phyloP scores from a whole-genome alignment of 257 asterid species.

The Scutellaria minor region DNA sequence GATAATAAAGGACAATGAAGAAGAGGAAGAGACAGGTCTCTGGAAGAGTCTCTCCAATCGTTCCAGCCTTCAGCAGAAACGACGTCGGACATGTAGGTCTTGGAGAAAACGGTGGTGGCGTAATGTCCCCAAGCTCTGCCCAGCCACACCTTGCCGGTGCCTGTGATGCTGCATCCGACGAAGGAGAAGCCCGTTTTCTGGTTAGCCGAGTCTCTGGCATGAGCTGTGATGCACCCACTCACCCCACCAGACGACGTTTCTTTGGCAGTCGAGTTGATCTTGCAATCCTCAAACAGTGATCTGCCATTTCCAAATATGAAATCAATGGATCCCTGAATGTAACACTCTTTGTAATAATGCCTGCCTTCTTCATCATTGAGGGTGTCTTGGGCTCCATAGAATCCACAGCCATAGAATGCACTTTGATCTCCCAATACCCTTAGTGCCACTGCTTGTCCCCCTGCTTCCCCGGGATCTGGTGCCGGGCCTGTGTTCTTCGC shows the following conservation, averaged over 20 bases:
- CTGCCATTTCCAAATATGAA: slow-evolving; percentile 81
- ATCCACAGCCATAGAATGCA: slow-evolving; percentile 89
- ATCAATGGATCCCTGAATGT: slow-evolving; percentile 88
- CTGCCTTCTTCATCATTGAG: slow-evolving; percentile 77
- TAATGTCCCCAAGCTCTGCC: slow-evolving; percentile 92
- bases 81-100: slow-evolving; percentile 67
- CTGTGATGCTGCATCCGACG: slow-evolving; percentile 63
- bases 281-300: slow-evolving; percentile 82
- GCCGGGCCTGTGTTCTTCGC: slow-evolving; percentile 81
- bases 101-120: slow-evolving; percentile 64
- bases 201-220: slow-evolving; percentile 53
- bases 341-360: slow-evolving; percentile 84
- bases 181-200: slow-evolving; percentile 78
- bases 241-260: slow-evolving; percentile 38
- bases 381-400: slow-evolving; percentile 85
- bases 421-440: slow-evolving; percentile 66
- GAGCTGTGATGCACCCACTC: slow-evolving; percentile 83
- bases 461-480: slow-evolving; percentile 67
- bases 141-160: slow-evolving; percentile 81
- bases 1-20: background rate
- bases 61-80: slow-evolving; percentile 84
- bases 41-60: slow-evolving; percentile 71
- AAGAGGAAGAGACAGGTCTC: slow-evolving; percentile 58
- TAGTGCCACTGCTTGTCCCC: slow-evolving; percentile 77
- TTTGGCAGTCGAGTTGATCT: slow-evolving; percentile 65